Percentiles rank a stretch among this genome's conserved stretches.
Conservation (phyloP, 805 yeast species). For the Yarrowia sp. region DNA sequence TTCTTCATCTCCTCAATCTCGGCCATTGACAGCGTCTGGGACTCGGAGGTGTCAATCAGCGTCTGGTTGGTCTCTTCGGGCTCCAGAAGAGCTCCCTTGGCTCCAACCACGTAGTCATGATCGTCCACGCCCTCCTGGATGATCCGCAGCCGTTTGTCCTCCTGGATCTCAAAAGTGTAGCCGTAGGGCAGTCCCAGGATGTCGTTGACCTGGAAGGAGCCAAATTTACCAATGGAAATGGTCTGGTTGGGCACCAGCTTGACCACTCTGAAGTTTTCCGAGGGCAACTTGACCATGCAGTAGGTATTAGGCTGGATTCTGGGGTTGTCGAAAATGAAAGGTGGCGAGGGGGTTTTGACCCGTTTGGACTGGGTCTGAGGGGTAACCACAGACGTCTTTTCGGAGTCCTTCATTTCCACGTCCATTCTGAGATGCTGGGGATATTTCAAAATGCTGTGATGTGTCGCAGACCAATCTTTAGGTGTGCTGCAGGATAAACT, state of each 20-base stretch:
- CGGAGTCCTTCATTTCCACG: conserved; percentile 18
- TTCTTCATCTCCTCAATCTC: conserved; percentile 86
- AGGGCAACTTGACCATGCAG: conserved; percentile 78
- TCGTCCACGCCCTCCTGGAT: conserved; percentile 51
- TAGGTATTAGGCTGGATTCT: conserved; percentile 58
- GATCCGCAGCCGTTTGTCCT: conserved; percentile 52
- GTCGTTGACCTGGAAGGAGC: conserved; percentile 76
- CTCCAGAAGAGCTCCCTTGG: conserved; percentile 37
- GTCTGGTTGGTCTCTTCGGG: conserved; percentile 67
- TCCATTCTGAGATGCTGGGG: conserved; percentile 5
- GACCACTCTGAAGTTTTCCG: conserved; percentile 77
- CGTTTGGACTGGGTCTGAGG: not conserved
- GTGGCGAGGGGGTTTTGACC: not conserved
- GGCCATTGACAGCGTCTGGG: conserved; percentile 75
- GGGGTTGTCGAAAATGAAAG: conserved; percentile 40
- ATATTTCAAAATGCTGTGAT: not conserved
- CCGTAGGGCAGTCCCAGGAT: conserved; percentile 86
- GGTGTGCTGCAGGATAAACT: conserved; percentile 19
- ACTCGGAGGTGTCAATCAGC: conserved; percentile 68
- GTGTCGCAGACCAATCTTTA: not conserved
- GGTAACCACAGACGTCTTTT: too few relatives aligned
- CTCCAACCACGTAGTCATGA: conserved; percentile 52
- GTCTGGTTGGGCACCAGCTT: conserved; percentile 65
- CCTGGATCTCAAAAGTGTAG: conserved; percentile 83
- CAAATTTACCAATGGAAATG: conserved; percentile 88